Conservation (phyloP, 208 protist species). For the Acanthamoeba lenticulata region DNA sequence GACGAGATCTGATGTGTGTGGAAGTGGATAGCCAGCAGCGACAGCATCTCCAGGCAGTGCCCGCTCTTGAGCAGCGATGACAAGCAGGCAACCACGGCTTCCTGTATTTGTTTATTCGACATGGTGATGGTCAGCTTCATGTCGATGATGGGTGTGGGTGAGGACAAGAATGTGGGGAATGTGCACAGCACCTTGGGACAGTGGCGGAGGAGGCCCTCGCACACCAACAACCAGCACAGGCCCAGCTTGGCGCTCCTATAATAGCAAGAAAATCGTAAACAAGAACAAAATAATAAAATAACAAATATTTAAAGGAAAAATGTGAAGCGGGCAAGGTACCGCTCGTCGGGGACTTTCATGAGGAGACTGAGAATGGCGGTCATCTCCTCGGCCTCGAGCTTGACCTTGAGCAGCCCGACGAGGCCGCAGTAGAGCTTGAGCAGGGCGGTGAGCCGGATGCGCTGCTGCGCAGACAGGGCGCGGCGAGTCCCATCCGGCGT, state of each 20-base stretch:
- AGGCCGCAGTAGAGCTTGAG: constrained; percentile 37
- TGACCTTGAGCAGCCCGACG: constrained; percentile 29
- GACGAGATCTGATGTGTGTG: constrained; percentile 28
- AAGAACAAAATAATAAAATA: background rate
- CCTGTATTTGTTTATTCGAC: too few species aligned
- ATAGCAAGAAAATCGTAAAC: background rate
- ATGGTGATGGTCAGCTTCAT: too few species aligned
- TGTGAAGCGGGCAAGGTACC: background rate
- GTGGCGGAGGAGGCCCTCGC: background rate
- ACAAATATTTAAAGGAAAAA: background rate
- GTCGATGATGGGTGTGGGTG: too few species aligned
- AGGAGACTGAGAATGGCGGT: constrained; percentile 3
- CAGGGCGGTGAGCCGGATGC: background rate
- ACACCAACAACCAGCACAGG: background rate
- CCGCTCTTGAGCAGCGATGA: background rate
- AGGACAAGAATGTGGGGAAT: background rate
- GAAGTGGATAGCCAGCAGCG: constrained; percentile 26
- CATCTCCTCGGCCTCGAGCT: constrained; percentile 25
- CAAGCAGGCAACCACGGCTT: background rate
- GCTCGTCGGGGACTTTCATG: background rate
- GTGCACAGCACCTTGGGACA: background rate
- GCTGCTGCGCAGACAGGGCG: background rate
- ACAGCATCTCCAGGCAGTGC: constrained; percentile 27
- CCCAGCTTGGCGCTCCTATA: background rate
- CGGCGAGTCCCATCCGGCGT: too few species aligned